These are phyloP conservation scores for Spizellomyces punctatus DNA, from an alignment of 192 early-diverging fungal species.

Conservation along the genomic window DNA sequence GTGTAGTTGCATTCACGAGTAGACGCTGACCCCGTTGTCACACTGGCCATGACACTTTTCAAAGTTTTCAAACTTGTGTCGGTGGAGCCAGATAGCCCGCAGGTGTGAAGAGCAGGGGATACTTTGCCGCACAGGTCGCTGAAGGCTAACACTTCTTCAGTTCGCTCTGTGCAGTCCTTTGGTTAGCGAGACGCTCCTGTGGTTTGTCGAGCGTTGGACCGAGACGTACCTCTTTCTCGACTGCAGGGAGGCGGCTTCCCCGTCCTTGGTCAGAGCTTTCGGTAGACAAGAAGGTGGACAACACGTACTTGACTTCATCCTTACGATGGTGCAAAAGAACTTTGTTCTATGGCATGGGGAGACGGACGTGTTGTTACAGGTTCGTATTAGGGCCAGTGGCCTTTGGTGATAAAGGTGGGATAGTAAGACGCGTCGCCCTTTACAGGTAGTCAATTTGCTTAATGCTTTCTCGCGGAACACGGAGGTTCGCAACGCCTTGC, in stretches of 20 bases:
- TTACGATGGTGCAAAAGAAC: slow-evolving; percentile 59
- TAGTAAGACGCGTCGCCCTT: neutral
- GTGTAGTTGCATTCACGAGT: slow-evolving; percentile 20
- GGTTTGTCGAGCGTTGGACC: slow-evolving; percentile 77
- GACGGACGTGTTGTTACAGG: slow-evolving; percentile 64
- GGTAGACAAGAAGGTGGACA: slow-evolving; percentile 59
- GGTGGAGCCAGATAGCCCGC: slow-evolving; percentile 41
- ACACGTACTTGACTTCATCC: slow-evolving; percentile 62
- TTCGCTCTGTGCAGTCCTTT: slow-evolving; percentile 70
- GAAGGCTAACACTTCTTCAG: slow-evolving; percentile 15
- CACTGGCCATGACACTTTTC: slow-evolving; percentile 51
- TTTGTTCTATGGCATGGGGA: slow-evolving; percentile 74
- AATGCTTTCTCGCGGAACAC: slow-evolving; percentile 30
- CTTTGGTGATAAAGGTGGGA: no score
- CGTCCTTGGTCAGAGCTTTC: slow-evolving; percentile 57
- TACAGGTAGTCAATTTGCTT: slow-evolving; percentile 25
- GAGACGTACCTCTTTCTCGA: slow-evolving; percentile 70
- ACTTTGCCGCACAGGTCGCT: no score
- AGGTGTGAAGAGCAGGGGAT: neutral
- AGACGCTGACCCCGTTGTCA: slow-evolving; percentile 52
- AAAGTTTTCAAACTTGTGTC: slow-evolving; percentile 57
- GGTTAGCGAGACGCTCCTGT: slow-evolving; percentile 69
- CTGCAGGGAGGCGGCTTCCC: slow-evolving; percentile 18
- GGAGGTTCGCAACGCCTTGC: slow-evolving; percentile 46
- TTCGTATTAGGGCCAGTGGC: neutral